phyloP scores from a whole-genome alignment of 768 basidiomycete genomes.

The Leccinum fibrillosum region DNA sequence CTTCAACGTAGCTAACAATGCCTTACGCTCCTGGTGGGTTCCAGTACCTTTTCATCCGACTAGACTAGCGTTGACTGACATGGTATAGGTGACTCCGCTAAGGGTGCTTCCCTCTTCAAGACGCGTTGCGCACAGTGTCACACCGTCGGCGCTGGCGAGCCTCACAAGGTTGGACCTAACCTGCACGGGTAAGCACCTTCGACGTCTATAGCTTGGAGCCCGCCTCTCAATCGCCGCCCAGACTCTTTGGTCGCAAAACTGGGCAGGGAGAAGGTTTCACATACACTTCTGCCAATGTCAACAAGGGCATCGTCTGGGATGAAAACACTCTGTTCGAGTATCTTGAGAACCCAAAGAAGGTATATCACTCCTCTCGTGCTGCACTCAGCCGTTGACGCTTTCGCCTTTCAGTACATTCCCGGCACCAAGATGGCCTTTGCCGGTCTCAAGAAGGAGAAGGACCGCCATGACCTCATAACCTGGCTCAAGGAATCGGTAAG shows the following conservation, averaged over 20 bases:
- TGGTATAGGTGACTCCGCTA: slow-evolving; percentile 69
- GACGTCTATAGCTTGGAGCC: neutral
- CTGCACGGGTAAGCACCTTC: slow-evolving; percentile 71
- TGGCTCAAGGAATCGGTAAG: slow-evolving; percentile 74
- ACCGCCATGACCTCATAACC: slow-evolving; percentile 91
- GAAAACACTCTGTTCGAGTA: slow-evolving; percentile 93
- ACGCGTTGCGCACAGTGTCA: slow-evolving; percentile 95
- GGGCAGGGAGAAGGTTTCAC: slow-evolving; percentile 84
- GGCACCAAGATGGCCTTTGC: slow-evolving; percentile 99
- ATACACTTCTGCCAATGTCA: slow-evolving; percentile 93
- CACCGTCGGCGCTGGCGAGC: slow-evolving; percentile 72
- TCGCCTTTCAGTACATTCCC: slow-evolving; percentile 71
- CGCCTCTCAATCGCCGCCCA: slow-evolving; percentile 25
- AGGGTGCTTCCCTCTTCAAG: slow-evolving; percentile 96
- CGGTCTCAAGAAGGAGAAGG: slow-evolving; percentile 98
- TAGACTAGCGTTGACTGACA: slow-evolving; percentile 1
- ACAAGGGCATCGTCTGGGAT: slow-evolving; percentile 87
- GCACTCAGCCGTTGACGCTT: neutral
- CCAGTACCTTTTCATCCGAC: no score
- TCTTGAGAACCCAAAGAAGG: slow-evolving; percentile 97
- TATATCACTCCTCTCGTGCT: slow-evolving; percentile 26
- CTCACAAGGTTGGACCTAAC: slow-evolving; percentile 93
- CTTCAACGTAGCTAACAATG: slow-evolving; percentile 29
- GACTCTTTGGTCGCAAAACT: slow-evolving; percentile 81
- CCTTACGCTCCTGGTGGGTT: slow-evolving; percentile 42